Evolutionary conservation across 345 rosid species (phyloP), one percentile per base, ranked within the genome.

Genomic region (Citrus medica): DNA sequence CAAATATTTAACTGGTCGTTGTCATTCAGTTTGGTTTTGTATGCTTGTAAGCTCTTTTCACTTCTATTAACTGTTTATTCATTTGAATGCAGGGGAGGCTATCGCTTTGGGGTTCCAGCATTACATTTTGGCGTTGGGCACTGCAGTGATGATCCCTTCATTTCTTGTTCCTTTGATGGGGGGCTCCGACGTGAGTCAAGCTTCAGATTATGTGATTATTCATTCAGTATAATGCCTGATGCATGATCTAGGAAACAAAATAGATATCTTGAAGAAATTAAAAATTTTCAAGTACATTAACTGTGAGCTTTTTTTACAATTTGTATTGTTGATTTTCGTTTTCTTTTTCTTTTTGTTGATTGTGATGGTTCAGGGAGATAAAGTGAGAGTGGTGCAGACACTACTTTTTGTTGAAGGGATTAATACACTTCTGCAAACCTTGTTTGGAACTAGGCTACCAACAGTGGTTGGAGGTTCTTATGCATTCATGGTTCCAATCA

Each of bases 91-190:
- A 96, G 99, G 90, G 79, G 99, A 96, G 83, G 90, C 98, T 1
- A 89, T 96, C 73, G 97, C 94, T 83, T 81, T 94, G 89, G 98
- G 98, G 5, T 96, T 96, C 70, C 93, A 96, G 82, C 99, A 96
- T 88, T 96, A 96, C 79, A 86, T 96, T 87, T 82, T 96, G 85
- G 94, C 99, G 61, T 82, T 96, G 75, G 99, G 99, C 67, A 94
- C 98, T 65, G 99, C 98, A 8, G 99, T 96, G 76, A 96, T 96
- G 99, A 96, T 96, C 78, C 99, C 99, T 81, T 88, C 99, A 14
- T 85, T 96, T 88, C 96, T 96, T 78, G 98, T 96, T 82, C 98
- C 98, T 74, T 80, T 92, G 83, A 96, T 96, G 98, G 99, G 98
- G 76, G 98, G 99, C 68, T 79, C 81, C 83, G 91, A 89, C 85